phyloP scores from a whole-genome alignment of 2,329 filamentous ascomycete species.

The Fusarium poae region DNA sequence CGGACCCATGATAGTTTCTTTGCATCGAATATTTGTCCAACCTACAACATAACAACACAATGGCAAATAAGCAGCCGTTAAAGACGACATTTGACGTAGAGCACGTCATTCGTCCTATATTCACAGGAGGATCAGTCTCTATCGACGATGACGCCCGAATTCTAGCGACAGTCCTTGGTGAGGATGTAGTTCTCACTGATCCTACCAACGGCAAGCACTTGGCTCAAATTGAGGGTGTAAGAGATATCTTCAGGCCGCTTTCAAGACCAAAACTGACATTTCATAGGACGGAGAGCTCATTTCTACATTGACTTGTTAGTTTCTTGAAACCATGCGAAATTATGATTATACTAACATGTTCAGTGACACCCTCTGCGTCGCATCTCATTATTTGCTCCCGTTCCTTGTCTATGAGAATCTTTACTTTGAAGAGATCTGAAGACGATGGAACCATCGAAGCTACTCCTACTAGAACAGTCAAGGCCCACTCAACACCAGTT shows the following conservation, averaged over 20 bases:
- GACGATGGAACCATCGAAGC: constrained; percentile 71
- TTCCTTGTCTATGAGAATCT: constrained; percentile 96
- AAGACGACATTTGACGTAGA: constrained; percentile 92
- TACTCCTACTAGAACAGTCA: constrained; percentile 81
- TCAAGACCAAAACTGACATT: constrained; percentile 35
- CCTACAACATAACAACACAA: constrained; percentile 39
- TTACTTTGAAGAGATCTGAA: constrained; percentile 73
- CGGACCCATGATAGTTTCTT: constrained; percentile 41
- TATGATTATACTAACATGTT: constrained; percentile 30
- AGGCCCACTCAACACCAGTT: constrained; percentile 91
- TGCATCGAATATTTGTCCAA: constrained; percentile 36
- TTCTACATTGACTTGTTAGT: constrained; percentile 76
- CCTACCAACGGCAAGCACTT: constrained; percentile 85
- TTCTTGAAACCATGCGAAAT: constrained; percentile 1
- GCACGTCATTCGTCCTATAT: constrained; percentile 90
- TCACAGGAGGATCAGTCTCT: constrained; percentile 89
- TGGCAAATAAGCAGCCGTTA: constrained; percentile 72
- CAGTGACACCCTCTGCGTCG: constrained; percentile 88
- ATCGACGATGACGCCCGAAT: constrained; percentile 85
- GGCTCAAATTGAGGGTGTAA: constrained; percentile 87
- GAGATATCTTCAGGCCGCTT: constrained; percentile 21
- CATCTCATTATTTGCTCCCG: constrained; percentile 93
- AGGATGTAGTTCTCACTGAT: constrained; percentile 90
- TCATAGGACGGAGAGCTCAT: constrained; percentile 81
- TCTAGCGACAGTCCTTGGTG: constrained; percentile 89